These are phyloP conservation scores for Ogataea trehaloabstinens DNA, from an alignment of 805 yeast genomes.

Conservation along the genomic window DNA sequence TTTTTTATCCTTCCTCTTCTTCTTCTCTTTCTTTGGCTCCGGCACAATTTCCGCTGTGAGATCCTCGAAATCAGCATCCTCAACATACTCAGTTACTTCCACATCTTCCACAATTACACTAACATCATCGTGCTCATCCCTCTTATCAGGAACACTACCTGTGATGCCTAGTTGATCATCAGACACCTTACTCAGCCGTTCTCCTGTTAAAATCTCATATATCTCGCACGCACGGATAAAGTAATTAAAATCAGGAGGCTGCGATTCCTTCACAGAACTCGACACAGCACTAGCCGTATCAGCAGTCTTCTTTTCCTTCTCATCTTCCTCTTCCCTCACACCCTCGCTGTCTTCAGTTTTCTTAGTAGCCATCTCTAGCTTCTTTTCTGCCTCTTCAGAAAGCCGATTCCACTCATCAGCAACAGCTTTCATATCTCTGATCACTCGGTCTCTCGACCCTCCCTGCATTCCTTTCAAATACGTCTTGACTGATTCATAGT, in stretches of 20 bases:
- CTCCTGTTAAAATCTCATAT: slow-evolving; percentile 35
- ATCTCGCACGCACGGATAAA: slow-evolving; percentile 41
- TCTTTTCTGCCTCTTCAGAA: slow-evolving; percentile 40
- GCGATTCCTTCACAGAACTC: slow-evolving; percentile 12
- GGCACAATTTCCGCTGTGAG: slow-evolving; percentile 10
- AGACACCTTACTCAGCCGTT: slow-evolving; percentile 27
- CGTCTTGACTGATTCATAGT: slow-evolving; percentile 45
- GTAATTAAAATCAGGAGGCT: slow-evolving; percentile 35
- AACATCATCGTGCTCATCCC: slow-evolving; percentile 11
- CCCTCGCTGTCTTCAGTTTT: slow-evolving; percentile 27
- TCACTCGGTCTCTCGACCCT: slow-evolving; percentile 58
- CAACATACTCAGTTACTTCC: slow-evolving; percentile 38
- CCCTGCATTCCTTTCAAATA: slow-evolving; percentile 69
- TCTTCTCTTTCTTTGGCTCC: slow-evolving; percentile 15
- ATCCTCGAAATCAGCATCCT: slow-evolving; percentile 27
- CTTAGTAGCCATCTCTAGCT: slow-evolving; percentile 32
- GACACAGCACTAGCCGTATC: slow-evolving; percentile 11
- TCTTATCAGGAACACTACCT: slow-evolving; percentile 3
- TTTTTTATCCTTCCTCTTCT: slow-evolving; percentile 9
- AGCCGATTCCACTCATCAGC: slow-evolving; percentile 56
- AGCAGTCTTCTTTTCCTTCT: slow-evolving; percentile 15
- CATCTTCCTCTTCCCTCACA: slow-evolving; percentile 10
- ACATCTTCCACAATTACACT: slow-evolving; percentile 42
- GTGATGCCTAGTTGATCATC: slow-evolving; percentile 9
- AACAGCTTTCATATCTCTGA: slow-evolving; percentile 45